Evolutionary conservation across 2,329 filamentous ascomycete species (phyloP), one percentile per base, ranked within the genome.

Genomic region (Nemania bipapillata): DNA sequence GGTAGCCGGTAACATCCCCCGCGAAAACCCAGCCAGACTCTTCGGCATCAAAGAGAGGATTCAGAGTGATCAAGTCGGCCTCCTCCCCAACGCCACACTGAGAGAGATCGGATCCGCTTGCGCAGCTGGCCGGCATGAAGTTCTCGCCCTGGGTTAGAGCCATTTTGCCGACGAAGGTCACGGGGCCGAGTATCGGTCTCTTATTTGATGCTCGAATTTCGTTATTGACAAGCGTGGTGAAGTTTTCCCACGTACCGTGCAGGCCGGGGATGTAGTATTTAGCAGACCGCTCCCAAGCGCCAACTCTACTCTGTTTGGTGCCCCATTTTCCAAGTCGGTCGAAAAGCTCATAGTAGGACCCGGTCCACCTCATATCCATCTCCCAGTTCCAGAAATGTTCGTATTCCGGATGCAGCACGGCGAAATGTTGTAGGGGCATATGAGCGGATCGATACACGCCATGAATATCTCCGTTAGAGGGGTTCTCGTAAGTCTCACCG

Each of bases 211-310:
- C 77, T 57, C 85, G 81, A 0, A 87, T 89, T 74, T 92, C 88
- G 15, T 86, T 81, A 56, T 88, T 84, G 3, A 93, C 90, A 75
- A 88, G 85, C 17, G 86, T 82, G 8, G 85, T 87, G 77, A 94
- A 94, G 75, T 93, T 89, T 45, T 91, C 87, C 90, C 90, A 94
- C 30, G 83, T 83, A 32, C 90, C 91, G 74, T 94, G 91, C 37
- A 89, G 83, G 0, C 83, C 82, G 0, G 92, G 92, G 8, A 94
- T 88, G 77, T 93, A 95, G 81, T 94, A 95, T 70, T 91, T 89
- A 26, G 89, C 86, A 57, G 89, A 90, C 55, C 92, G 88, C 78
- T 95, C 92, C 92, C 92, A 95, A 9, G 93, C 83, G n/a, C 89
- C 87, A 68, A 88, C 86, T 30, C 91, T 87, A 1, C 90, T 88